These are phyloP conservation scores for Rhazya stricta DNA, from an alignment of 257 asterid species.

Conservation along the genomic window DNA sequence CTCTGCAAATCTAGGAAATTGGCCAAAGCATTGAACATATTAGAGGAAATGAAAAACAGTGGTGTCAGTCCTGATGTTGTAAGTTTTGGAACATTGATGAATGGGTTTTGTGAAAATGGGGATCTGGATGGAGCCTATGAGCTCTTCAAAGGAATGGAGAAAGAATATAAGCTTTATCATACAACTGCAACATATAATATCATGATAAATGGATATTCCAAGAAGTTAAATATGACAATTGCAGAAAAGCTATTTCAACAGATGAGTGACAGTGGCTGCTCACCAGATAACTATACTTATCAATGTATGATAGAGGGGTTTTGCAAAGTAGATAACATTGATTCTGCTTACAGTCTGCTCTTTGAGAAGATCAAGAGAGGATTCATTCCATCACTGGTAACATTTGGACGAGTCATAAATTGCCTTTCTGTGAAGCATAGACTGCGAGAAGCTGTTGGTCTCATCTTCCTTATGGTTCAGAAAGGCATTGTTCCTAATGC, in stretches of 20 bases:
- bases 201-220: constrained; percentile 58
- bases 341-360: constrained; percentile 51
- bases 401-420: constrained; percentile 75
- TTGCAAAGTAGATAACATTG: constrained; percentile 64
- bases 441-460: constrained; percentile 57
- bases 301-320: constrained; percentile 77
- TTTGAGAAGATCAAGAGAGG: constrained; percentile 48
- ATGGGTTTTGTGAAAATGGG: constrained; percentile 63
- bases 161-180: constrained; percentile 45
- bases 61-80: constrained; percentile 67
- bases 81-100: constrained; percentile 66
- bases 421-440: constrained; percentile 65
- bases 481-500: constrained; percentile 68
- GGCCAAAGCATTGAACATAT: constrained; percentile 50
- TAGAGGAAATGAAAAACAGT: constrained; percentile 53
- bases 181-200: constrained; percentile 63
- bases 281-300: constrained; percentile 63
- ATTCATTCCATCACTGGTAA: constrained; percentile 50
- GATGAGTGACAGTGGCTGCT: constrained; percentile 44
- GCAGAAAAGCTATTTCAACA: constrained; percentile 53
- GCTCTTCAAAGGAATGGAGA: constrained; percentile 58
- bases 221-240: constrained; percentile 50
- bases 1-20: constrained; percentile 60
- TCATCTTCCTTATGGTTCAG: constrained; percentile 66
- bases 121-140: constrained; percentile 59